Percentiles rank a stretch among this genome's conserved stretches.
Evolutionary conservation across 495 filamentous ascomycete genomes (phyloP).

Genomic region (Xylaria acuta): DNA sequence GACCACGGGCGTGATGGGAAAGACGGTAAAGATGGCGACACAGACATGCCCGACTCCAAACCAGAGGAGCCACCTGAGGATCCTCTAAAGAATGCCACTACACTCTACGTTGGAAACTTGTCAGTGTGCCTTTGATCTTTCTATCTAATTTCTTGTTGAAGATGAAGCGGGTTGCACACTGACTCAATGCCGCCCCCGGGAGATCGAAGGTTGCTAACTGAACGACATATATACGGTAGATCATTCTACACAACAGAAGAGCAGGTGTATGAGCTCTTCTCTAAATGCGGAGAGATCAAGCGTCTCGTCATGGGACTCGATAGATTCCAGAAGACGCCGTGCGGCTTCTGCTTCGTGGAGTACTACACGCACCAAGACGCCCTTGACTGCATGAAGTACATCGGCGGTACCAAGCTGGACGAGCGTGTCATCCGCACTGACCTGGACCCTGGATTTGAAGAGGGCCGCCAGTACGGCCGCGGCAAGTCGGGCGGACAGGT

Average conservation of each 20-base stretch:
- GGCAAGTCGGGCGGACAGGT: constrained; percentile 96
- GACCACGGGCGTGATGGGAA: constrained; percentile 56
- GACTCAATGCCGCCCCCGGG: not conserved
- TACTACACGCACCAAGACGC: constrained; percentile 98
- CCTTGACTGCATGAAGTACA: constrained; percentile 96
- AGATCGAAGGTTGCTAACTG: not conserved
- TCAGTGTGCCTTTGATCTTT: constrained; percentile 52
- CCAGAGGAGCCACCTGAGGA: constrained; percentile 66
- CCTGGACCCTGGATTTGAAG: constrained; percentile 92
- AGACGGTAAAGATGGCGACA: constrained; percentile 63
- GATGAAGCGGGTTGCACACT: not conserved
- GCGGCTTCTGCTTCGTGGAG: constrained; percentile 99
- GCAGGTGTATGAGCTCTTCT: constrained; percentile 96
- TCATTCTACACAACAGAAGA: constrained; percentile 99
- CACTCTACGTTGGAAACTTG: constrained; percentile 97
- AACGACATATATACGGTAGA: constrained; percentile 55
- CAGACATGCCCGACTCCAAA: constrained; percentile 52
- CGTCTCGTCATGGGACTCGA: constrained; percentile 98
- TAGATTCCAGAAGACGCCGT: constrained; percentile 94
- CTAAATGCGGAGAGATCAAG: constrained; percentile 98
- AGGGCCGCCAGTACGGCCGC: constrained; percentile 90
- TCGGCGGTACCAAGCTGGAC: constrained; percentile 98
- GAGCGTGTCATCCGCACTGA: constrained; percentile 97
- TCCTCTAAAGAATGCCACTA: constrained; percentile 84
- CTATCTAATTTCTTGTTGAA: not conserved